Base-by-base conservation (phyloP, 2,329 filamentous ascomycete species). In the Helicocarpus griseus region DNA sequence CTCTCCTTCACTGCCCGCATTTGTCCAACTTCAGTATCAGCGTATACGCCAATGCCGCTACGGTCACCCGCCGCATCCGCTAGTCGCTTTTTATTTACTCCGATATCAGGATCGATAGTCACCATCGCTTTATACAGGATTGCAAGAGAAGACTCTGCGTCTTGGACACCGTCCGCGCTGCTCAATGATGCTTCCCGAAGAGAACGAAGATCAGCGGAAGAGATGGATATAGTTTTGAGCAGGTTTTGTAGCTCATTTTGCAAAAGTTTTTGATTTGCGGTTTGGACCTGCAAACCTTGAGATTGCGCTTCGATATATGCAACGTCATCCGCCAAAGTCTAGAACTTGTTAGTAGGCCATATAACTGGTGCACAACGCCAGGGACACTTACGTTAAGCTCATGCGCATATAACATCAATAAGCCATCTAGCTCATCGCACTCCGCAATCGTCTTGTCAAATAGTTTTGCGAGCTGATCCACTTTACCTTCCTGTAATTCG, bases 281-380 rank as follows among this genome's bases (percentile, higher is more conserved):
- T 91, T 69, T 97, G 93, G 5, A 98, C 91, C 63, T 98, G 93
- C 44, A 98, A 74, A 74, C 93, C 93, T 70, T 98, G 91, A 5
- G 89, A 90, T 69, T 98, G 93, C 1, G 93, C 89, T 72, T 98
- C 93, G 57, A 98, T 97, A 65, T 94, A 97, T 3, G 89, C 85
- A 60, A 98, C 94, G 61, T 98, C 93, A 47, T 97, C 91, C 52
- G 90, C 89, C 28, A 98, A 77, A 46, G 90, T 97, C 86, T 94
- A 63, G 24, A 54, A 19, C 19, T 33, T 49, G 50, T 67, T 55
- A 69, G 65, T 57, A 56, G 33, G 29, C 48, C 26, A 26, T 36
- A 28, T 5, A 53, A 43, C 24, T 33, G 19, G 17, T 46, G 40
- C 21, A 33, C 21, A 39, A n/a, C n/a, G n/a, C 31, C n/a, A 22